These are phyloP conservation scores for Dactylellina parvicollis DNA, from an alignment of 2,329 filamentous ascomycete genomes.

Conservation along the genomic window DNA sequence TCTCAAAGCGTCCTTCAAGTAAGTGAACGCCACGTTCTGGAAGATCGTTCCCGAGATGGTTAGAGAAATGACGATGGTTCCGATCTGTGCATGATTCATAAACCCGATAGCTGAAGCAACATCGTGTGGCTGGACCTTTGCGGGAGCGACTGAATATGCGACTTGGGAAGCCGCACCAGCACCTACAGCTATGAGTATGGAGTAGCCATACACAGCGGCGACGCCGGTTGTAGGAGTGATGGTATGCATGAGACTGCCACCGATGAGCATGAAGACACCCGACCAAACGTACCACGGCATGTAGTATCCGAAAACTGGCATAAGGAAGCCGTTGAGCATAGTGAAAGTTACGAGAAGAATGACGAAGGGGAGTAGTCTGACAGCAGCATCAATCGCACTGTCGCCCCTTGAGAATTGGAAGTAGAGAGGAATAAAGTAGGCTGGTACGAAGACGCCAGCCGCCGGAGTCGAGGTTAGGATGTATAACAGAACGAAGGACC, in stretches of 20 bases:
- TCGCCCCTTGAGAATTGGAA: constrained; percentile 67
- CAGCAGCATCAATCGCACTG: constrained; percentile 61
- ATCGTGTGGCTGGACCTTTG: constrained; percentile 59
- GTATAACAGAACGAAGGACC: constrained; percentile 63
- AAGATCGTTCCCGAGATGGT: constrained; percentile 62
- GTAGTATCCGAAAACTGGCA: constrained; percentile 62
- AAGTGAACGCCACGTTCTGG: constrained; percentile 59
- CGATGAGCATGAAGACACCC: constrained; percentile 60
- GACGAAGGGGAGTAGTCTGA: constrained; percentile 63
- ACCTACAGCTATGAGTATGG: constrained; percentile 62
- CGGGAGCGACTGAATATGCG: constrained; percentile 61
- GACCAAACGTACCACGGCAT: constrained; percentile 62
- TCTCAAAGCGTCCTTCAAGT: constrained; percentile 59
- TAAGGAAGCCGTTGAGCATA: constrained; percentile 61
- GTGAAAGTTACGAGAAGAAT: constrained; percentile 60
- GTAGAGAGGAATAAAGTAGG: constrained; percentile 69
- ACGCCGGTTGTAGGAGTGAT: constrained; percentile 57
- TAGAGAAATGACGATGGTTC: constrained; percentile 61
- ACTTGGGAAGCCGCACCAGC: constrained; percentile 61
- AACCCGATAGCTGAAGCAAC: constrained; percentile 61
- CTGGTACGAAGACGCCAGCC: constrained; percentile 61
- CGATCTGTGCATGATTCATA: constrained; percentile 61
- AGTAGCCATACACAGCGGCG: constrained; percentile 60
- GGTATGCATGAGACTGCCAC: constrained; percentile 57
- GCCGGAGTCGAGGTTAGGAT: constrained; percentile 61